A percentile compares a stretch with the other conserved stretches of the same genome.
These are phyloP conservation scores for Botryosphaeria dothidea DNA, from an alignment of 2,329 filamentous ascomycete genomes.

Conservation along the genomic window DNA sequence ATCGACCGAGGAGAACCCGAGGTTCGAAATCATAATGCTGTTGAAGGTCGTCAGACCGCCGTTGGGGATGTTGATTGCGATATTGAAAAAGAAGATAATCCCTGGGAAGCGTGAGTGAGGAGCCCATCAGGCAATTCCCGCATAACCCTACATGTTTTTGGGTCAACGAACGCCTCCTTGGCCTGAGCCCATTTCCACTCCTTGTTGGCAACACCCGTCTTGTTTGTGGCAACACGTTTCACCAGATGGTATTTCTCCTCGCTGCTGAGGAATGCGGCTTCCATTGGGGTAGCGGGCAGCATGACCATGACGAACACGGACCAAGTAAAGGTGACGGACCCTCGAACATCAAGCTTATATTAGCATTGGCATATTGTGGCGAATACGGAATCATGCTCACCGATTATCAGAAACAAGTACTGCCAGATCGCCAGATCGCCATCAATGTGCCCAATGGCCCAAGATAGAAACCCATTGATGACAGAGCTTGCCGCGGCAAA, in stretches of 20 bases:
- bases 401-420: constrained; percentile 21
- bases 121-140: not conserved
- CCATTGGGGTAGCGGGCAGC: constrained; percentile 5
- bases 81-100: constrained; percentile 26
- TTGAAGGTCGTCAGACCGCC: constrained; percentile 41
- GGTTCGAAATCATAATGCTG: constrained; percentile 40
- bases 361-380: no score
- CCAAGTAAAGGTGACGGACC: constrained; percentile 13
- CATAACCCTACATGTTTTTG: constrained; percentile 33
- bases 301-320: not conserved
- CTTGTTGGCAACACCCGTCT: constrained; percentile 23
- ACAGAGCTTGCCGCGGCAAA: constrained; percentile 38
- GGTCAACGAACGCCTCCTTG: constrained; percentile 35
- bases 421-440: constrained; percentile 21
- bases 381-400: not conserved
- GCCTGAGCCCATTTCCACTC: constrained; percentile 33
- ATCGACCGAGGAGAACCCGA: constrained; percentile 39
- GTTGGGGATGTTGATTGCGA: constrained; percentile 39
- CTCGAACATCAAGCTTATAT: no score
- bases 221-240: constrained; percentile 9
- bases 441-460: constrained; percentile 27
- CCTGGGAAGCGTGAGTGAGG: not conserved
- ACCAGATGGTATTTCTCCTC: constrained; percentile 14
- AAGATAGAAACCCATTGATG: constrained; percentile 31
- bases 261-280: constrained; percentile 1